Conservation (phyloP, 2,329 filamentous ascomycete genomes). For the Madurella mycetomatis region DNA sequence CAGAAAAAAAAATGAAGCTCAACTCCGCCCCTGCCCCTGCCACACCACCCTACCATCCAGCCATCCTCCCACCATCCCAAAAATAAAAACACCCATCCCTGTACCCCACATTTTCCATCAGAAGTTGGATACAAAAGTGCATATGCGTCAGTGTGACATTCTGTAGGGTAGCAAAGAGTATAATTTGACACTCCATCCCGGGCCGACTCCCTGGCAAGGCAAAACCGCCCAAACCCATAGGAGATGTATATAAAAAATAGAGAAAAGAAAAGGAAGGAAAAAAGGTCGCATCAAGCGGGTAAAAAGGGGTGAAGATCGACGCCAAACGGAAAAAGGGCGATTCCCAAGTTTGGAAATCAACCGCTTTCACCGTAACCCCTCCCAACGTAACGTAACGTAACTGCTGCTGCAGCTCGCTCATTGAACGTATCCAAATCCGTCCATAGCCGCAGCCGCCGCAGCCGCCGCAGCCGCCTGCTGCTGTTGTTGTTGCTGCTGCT, state of each 20-base stretch:
- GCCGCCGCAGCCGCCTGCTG: conserved; percentile 1
- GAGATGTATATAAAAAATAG: not conserved
- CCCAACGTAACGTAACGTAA: not conserved
- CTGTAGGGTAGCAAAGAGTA: not conserved
- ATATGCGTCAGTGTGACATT: not conserved
- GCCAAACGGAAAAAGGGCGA: no score
- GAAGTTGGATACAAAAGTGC: not conserved
- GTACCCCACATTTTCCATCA: conserved; percentile 10
- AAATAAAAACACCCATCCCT: conserved; percentile 1
- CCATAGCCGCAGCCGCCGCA: conserved; percentile 32
- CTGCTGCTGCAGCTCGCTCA: conserved; percentile 24
- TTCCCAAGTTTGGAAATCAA: no score
- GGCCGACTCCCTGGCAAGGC: not conserved
- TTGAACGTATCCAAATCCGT: conserved; percentile 42
- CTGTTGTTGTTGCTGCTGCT: not conserved
- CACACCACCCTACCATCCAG: not conserved
- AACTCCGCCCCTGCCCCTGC: not conserved
- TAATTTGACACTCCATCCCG: not conserved
- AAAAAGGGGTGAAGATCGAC: no score
- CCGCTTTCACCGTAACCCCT: not conserved
- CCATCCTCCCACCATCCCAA: not conserved
- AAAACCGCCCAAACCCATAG: not conserved
- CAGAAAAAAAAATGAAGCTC: not conserved
- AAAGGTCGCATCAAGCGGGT: not conserved
- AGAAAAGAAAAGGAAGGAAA: not conserved